Evolutionary conservation across 108 stramenopile genomes (phyloP), one percentile per base, ranked within the genome.

Genomic region (Pseudonitzschia delicatissima): DNA sequence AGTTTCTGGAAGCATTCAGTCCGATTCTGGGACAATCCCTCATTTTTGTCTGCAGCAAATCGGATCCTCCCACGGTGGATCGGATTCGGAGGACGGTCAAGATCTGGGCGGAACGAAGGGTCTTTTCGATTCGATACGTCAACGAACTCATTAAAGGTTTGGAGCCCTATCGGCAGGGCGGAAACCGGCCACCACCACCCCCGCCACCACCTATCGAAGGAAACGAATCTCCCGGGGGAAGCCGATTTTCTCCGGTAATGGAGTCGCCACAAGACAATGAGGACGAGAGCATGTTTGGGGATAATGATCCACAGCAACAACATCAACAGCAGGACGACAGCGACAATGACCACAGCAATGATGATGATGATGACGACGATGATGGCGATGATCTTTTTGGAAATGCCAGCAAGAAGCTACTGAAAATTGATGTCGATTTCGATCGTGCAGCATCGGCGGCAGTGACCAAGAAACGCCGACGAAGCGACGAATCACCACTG

Each of bases 71-170:
- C 9, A 42, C 73, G 33, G 76, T 80, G 36, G 87, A 90, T 63
- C 88, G 88, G 64, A 84, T 87, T 9, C 73, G 92, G 45, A 68
- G 88, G 35, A 90, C 89, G 13, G 86, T 87, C 63, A 93, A 93
- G 64, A 86, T 93, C 59, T 90, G 88, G 89, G 92, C 86, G 26
- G 92, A 93, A 71, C 79, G 92, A 45, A 74, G 73, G 20, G 83
- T 93, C 18, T 93, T 86, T 67, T 77, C 74, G 25, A 57, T 83
- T 59, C 84, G 92, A 39, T 93, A 78, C 74, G 84, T 93, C 15
- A 75, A 66, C 78, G 88, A 93, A 57, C 53, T 93, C 27, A 57
- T 93, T 26, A 45, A 66, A 40, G 92, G 87, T 31, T 68, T 93
- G 65, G 87, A 90, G 27, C 48, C 59, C 11, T 90, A 68, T 77